Evolutionary conservation across 768 basidiomycete species (phyloP), one percentile per base, ranked within the genome.

Genomic region (Podaxis sp.): DNA sequence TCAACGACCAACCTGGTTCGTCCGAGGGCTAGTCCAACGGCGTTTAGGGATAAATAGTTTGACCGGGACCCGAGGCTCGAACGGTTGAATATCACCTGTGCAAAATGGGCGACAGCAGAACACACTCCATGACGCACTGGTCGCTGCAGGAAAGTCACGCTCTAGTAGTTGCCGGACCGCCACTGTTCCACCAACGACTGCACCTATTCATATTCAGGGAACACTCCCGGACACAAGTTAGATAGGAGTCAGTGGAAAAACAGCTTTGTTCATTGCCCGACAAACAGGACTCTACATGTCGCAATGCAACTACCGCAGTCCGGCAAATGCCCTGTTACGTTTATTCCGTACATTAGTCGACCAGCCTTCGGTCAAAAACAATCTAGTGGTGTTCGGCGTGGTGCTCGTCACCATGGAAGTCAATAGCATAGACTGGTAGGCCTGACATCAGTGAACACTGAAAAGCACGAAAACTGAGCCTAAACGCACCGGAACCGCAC

Each of bases 401-500:
- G 61, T 82, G 78, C 61, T 84, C 82, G 52, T 77, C 76, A 48
- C 88, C 88, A 61, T 88, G 87, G 78, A 82, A 88, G 70, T 94
- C 89, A 61, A 94, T 82, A 39, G 80, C 77, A 70, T 93, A 93
- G 42, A 87, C 93, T 95, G 68, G 8, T 24, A 51, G 22, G 4
- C 48, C 15, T 61, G 51, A 57, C 8, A 40, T 57, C 13, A 30
- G 40, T 17, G 53, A 61, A 52, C 44, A 6, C 67, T 9, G 49
- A 46, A 38, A 33, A 52, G 44, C 28, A n/a, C 19, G 55, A 26
- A 38, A 4, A 46, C 26, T 19, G 30, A 22, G 64, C 30, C 39
- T 51, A 49, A 55, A 77, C 88, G 56, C 71, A 96, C 95, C 93
- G 61, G 90, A 95, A 69, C 96, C 96, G 68, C 96, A 98, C 78